These are phyloP conservation scores for Blastomyces parvus DNA, from an alignment of 2,329 filamentous ascomycete species.

Conservation along the genomic window DNA sequence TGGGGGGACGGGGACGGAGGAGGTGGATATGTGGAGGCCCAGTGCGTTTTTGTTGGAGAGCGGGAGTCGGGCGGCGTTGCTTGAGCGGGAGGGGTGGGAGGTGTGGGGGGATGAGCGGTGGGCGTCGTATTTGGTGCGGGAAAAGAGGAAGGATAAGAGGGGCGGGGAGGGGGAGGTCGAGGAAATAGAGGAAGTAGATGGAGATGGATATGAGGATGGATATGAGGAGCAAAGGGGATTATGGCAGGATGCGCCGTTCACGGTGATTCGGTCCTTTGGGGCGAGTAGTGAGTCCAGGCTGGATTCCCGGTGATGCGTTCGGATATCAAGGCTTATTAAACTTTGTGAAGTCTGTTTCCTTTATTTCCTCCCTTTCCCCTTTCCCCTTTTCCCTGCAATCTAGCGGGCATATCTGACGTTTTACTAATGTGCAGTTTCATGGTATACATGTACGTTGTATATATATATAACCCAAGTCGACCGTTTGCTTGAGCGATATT, in stretches of 20 bases:
- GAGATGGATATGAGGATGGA: neutral
- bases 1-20: neutral
- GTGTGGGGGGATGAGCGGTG: neutral
- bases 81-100: neutral
- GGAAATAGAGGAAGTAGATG: neutral
- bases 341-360: too few relatives aligned
- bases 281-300: neutral
- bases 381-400: too few relatives aligned
- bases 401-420: too few relatives aligned
- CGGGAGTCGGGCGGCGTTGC: neutral
- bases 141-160: neutral
- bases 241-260: constrained; percentile 3
- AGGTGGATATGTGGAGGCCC: constrained; percentile 1
- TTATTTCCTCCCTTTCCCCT: too few relatives aligned
- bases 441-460: too few relatives aligned
- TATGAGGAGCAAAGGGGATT: neutral
- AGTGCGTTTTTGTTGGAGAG: neutral
- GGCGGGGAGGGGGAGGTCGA: neutral
- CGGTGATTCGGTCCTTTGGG: neutral
- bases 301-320: neutral
- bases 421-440: too few relatives aligned
- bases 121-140: neutral
- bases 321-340: too few relatives aligned
- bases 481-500: too few relatives aligned
- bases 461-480: too few relatives aligned